Evolutionary conservation across 1,284 basidiomycete genomes (phyloP).

Genomic region (Malassezia yamatoensis): DNA sequence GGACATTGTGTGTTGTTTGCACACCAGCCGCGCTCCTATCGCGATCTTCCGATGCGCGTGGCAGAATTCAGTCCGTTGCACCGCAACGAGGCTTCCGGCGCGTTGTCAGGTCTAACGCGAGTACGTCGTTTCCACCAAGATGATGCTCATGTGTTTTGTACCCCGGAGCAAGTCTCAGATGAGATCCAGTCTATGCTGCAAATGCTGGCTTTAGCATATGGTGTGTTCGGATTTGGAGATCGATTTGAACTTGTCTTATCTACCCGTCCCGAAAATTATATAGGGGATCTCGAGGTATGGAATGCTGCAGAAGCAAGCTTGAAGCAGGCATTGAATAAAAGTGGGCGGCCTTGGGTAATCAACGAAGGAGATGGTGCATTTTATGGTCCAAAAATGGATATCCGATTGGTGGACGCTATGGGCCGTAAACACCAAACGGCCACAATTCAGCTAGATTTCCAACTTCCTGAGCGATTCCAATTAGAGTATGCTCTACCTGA

Average conservation of each 20-base stretch:
- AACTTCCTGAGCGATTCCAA: conserved; percentile 40
- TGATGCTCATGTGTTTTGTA: conserved; percentile 46
- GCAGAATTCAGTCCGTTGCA: conserved; percentile 44
- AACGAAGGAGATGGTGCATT: conserved; percentile 45
- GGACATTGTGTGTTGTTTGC: conserved; percentile 43
- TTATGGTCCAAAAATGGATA: conserved; percentile 47
- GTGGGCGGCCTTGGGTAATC: conserved; percentile 26
- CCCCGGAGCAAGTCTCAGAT: conserved; percentile 26
- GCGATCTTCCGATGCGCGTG: conserved; percentile 38
- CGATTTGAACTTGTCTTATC: conserved; percentile 43
- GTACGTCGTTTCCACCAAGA: conserved; percentile 44
- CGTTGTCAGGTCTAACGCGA: conserved; percentile 37
- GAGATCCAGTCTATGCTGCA: conserved; percentile 41
- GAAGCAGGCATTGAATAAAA: conserved; percentile 26
- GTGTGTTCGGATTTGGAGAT: conserved; percentile 35
- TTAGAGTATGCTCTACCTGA: conserved; percentile 25
- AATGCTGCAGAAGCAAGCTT: conserved; percentile 33
- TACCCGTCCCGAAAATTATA: conserved; percentile 33
- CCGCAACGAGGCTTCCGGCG: conserved; percentile 39
- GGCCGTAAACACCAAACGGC: conserved; percentile 43
- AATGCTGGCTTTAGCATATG: conserved; percentile 44
- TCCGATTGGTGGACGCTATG: conserved; percentile 38
- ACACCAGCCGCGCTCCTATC: conserved; percentile 31
- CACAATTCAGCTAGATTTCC: conserved; percentile 47
- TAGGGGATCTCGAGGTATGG: conserved; percentile 36